Conservation (phyloP, 1,139 yeast genomes). For the Sugiyamaella castrensis region DNA sequence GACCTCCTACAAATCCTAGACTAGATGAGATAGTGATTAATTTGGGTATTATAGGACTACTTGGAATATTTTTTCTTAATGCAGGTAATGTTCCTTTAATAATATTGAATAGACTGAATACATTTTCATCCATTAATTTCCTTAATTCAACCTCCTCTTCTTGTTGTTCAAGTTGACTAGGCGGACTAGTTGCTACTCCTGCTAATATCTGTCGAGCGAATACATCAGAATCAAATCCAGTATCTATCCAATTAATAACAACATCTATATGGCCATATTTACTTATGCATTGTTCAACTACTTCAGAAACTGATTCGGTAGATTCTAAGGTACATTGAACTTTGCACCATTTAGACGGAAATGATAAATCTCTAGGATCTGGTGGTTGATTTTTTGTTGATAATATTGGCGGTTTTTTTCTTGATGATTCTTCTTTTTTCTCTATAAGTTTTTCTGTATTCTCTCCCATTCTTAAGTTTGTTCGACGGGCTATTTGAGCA, state of each 20-base stretch:
- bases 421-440: no score
- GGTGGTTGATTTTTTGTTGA: not conserved
- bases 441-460: not conserved
- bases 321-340: slow-evolving; percentile 9
- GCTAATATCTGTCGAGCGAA: not conserved
- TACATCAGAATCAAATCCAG: slow-evolving; percentile 12
- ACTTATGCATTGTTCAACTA: slow-evolving; percentile 12
- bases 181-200: not conserved
- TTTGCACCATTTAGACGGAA: slow-evolving; percentile 6
- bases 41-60: not conserved
- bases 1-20: slow-evolving; percentile 24
- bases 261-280: slow-evolving; percentile 18
- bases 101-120: slow-evolving; percentile 16
- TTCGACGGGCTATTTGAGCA: slow-evolving; percentile 12
- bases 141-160: slow-evolving; percentile 16
- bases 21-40: slow-evolving; percentile 13
- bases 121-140: slow-evolving; percentile 16
- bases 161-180: slow-evolving; percentile 10
- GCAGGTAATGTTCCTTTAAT: slow-evolving; percentile 16
- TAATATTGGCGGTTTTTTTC: not conserved
- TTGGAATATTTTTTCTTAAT: slow-evolving; percentile 7
- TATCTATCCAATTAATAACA: slow-evolving; percentile 18
- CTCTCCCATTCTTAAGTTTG: slow-evolving; percentile 4
- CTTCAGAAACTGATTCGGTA: slow-evolving; percentile 13
- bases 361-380: slow-evolving; percentile 2